Evolutionary conservation across 2,329 filamentous ascomycete species (phyloP), one percentile per base, ranked within the genome.

Genomic region (Verticillium longisporum): DNA sequence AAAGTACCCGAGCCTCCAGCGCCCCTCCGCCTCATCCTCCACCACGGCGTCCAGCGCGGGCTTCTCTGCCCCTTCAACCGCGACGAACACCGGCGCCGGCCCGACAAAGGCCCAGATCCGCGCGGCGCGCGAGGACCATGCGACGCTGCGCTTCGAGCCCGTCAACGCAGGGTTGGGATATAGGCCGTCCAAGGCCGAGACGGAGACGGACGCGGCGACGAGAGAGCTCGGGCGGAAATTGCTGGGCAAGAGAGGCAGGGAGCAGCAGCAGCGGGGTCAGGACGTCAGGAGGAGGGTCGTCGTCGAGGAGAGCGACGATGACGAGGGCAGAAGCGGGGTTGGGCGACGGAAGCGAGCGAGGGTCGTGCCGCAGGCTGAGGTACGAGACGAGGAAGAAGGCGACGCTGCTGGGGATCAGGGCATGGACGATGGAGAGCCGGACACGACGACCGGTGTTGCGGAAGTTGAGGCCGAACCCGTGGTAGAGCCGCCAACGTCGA

Each of bases 161-260:
- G 70, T 70, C 41, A 78, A 78, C 66, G 71, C 74, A 31, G 79
- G 78, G 38, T 65, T 80, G 10, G 79, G 78, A 9, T 79, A 75
- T 66, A 67, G 71, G 32, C 60, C 66, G 10, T 61, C 66, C 41
- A 66, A 66, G 33, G 64, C 68, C 36, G 67, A 66, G 14, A 65
- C 68, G 59, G 60, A 66, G 31, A 66, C 69, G 58, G 69, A 73
- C 60, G 62, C 62, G 7, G 62, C 61, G 6, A 65, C 62, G 57
- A 68, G 66, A 57, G 66, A 72, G 62, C 65, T 78, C 59, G 69
- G 71, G 61, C 68, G 71, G 3, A 67, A 69, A 55, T 36, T 73
- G 18, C 67, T 72, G 26, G 73, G 54, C 26, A 58, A 62, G 13
- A 18, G 50, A 64, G 65, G 61, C 61, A 65, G 54, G 64, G 57